A percentile compares a stretch with the other conserved stretches of the same genome.
Conservation (phyloP, 352 stramenopile species). For the Phytophthora cactorum region DNA sequence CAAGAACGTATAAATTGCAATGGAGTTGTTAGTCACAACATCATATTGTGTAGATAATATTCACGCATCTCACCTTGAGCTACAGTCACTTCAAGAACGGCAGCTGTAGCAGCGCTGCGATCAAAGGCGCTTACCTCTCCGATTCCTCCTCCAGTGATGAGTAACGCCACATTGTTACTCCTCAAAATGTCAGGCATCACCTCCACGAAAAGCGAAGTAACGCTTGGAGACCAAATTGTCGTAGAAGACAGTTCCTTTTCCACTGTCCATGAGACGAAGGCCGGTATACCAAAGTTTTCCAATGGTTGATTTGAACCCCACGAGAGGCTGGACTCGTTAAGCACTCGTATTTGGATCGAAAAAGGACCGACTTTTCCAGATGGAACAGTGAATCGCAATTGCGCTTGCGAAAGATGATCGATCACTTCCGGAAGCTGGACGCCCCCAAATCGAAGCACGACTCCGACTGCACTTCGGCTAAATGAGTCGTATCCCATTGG, state of each 20-base stretch:
- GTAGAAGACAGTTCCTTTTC: constrained; percentile 23
- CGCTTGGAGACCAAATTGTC: constrained; percentile 43
- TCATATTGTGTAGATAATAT: neutral
- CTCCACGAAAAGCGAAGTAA: constrained; percentile 30
- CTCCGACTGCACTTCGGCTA: constrained; percentile 9
- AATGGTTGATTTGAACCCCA: constrained; percentile 21
- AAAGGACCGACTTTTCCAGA: constrained; percentile 54
- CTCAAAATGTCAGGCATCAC: constrained; percentile 1
- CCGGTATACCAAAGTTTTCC: constrained; percentile 27
- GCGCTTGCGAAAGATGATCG: constrained; percentile 29
- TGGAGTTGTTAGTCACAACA: neutral
- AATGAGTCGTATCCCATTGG: constrained; percentile 30
- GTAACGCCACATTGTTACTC: constrained; percentile 14
- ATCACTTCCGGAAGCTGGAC: constrained; percentile 41
- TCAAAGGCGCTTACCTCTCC: constrained; percentile 62
- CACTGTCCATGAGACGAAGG: constrained; percentile 42
- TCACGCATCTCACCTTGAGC: constrained; percentile 37
- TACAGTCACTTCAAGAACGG: constrained; percentile 46
- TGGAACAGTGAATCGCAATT: constrained; percentile 47
- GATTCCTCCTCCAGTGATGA: constrained; percentile 54
- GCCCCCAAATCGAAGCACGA: constrained; percentile 23
- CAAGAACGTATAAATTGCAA: neutral
- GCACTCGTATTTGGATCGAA: constrained; percentile 40
- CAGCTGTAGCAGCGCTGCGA: constrained; percentile 16
- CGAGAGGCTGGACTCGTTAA: constrained; percentile 19